phyloP scores from a whole-genome alignment of 164 flowering plant genomes.

The Kalanchoe fedtschenkoi region DNA sequence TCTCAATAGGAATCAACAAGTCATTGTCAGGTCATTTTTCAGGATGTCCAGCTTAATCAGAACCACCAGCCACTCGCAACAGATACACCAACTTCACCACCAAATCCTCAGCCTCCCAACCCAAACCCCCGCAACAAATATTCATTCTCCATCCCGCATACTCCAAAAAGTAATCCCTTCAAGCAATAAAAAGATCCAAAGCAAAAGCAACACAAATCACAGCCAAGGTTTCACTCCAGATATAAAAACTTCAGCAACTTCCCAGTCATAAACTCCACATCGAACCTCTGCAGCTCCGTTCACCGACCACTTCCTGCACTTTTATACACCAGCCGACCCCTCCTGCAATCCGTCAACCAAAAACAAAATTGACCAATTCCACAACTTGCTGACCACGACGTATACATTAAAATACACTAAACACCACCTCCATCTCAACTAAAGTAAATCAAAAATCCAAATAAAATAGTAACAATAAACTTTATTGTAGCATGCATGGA shows the following conservation, averaged over 20 bases:
- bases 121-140: not conserved
- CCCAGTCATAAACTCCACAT: not conserved
- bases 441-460: no score
- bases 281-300: not conserved
- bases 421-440: no score
- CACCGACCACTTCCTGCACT: not conserved
- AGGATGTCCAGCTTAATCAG: not conserved
- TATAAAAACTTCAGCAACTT: not conserved
- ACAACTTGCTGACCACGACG: not conserved
- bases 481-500: no score
- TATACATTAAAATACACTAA: conserved; percentile 1
- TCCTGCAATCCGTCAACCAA: not conserved
- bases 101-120: not conserved
- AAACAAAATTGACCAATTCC: not conserved
- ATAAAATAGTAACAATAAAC: no score
- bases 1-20: not conserved
- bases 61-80: conserved; percentile 3
- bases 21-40: not conserved
- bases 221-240: not conserved
- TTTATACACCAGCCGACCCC: not conserved
- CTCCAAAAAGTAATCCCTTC: not conserved
- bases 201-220: not conserved
- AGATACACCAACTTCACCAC: conserved; percentile 4
- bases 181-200: not conserved
- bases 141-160: not conserved